Evolutionary conservation across 805 yeast species (phyloP).

Genomic region (Saccharomycopsis oosterbeekiorum): DNA sequence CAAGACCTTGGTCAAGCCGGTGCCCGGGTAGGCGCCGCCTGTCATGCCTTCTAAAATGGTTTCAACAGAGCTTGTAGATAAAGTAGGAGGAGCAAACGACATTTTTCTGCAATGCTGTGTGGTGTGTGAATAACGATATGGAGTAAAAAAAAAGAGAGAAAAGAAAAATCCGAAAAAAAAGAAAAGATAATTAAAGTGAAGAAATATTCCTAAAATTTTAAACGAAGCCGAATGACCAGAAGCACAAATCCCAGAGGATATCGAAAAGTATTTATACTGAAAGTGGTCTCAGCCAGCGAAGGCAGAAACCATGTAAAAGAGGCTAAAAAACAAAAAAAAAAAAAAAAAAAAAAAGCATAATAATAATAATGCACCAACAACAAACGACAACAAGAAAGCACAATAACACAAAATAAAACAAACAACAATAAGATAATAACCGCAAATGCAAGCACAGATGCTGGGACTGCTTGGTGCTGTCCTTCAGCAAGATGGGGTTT

Average conservation of each 20-base stretch:
- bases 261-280: background rate
- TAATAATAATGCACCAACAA: too few relatives aligned
- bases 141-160: background rate
- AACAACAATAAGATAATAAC: background rate
- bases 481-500: too few relatives aligned
- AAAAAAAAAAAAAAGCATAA: too few relatives aligned
- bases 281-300: background rate
- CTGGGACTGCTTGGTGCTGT: too few relatives aligned
- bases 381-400: too few relatives aligned
- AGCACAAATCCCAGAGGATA: background rate
- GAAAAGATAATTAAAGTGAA: background rate
- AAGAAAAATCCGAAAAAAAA: background rate
- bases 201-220: background rate
- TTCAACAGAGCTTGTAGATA: background rate
- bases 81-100: background rate
- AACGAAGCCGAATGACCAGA: background rate
- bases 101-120: background rate
- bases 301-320: background rate
- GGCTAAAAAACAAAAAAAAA: background rate
- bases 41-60: conserved; percentile 22
- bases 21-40: conserved; percentile 39
- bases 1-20: conserved; percentile 34
- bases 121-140: too few relatives aligned
- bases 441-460: too few relatives aligned
- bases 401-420: background rate